Percentiles rank a stretch among this genome's conserved stretches.
These are phyloP conservation scores for Fusarium illudens DNA, from an alignment of 2,329 filamentous ascomycete species.

Conservation along the genomic window DNA sequence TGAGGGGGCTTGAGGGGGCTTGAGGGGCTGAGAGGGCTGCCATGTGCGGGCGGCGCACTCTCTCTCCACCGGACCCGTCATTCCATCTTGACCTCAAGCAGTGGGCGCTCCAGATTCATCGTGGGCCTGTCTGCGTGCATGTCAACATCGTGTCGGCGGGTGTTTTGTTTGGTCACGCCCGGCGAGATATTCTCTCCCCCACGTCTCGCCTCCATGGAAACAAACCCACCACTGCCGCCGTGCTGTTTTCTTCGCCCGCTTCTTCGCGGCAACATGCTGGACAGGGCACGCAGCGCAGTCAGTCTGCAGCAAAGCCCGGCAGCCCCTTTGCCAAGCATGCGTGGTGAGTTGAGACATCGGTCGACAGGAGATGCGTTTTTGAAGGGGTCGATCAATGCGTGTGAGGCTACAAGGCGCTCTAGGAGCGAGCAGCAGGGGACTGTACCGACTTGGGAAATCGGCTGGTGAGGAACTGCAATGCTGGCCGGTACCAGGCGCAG, in stretches of 20 bases:
- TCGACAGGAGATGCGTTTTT: constrained; percentile 23
- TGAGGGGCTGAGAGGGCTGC: constrained; percentile 27
- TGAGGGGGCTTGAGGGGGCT: constrained; percentile 5
- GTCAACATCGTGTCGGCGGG: neutral
- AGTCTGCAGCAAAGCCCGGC: constrained; percentile 22
- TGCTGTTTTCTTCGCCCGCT: constrained; percentile 17
- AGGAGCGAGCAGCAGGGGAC: neutral
- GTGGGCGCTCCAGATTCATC: neutral
- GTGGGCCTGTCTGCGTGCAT: neutral
- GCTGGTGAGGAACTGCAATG: neutral
- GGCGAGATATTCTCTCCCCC: neutral
- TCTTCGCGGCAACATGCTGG: constrained; percentile 11
- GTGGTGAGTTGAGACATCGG: constrained; percentile 28
- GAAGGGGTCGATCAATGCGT: constrained; percentile 28
- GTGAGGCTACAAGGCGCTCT: constrained; percentile 4
- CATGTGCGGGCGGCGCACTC: constrained; percentile 29
- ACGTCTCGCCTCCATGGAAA: neutral
- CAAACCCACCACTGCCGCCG: constrained; percentile 6
- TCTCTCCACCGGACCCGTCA: constrained; percentile 28
- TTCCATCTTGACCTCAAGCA: constrained; percentile 20
- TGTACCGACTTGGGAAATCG: neutral
- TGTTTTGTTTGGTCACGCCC: neutral
- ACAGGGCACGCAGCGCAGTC: constrained; percentile 29
- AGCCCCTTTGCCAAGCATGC: constrained; percentile 29
- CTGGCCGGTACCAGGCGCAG: constrained; percentile 19